A percentile compares a stretch with the other conserved stretches of the same genome.
These are phyloP conservation scores for Isabelozyma rhagii DNA, from an alignment of 805 yeast species.

Conservation along the genomic window DNA sequence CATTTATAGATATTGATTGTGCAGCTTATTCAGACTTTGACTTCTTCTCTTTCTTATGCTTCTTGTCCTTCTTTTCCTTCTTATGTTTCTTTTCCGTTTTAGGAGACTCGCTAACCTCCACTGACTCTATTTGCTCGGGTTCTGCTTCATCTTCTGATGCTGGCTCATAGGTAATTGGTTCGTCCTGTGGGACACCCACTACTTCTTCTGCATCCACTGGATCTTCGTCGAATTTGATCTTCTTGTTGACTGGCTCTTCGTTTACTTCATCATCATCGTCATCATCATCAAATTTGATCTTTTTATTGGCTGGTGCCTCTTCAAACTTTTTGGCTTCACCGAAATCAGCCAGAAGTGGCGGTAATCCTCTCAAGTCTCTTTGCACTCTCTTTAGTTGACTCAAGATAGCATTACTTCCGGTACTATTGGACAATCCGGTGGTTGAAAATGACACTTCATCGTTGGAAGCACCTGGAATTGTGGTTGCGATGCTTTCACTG, in stretches of 20 bases:
- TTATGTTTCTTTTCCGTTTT: constrained; percentile 19
- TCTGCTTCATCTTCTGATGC: constrained; percentile 5
- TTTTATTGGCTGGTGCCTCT: constrained; percentile 16
- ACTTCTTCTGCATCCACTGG: constrained; percentile 15
- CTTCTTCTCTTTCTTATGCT: constrained; percentile 13
- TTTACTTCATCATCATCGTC: constrained; percentile 9
- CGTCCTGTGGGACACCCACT: constrained; percentile 17
- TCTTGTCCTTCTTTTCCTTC: constrained; percentile 24
- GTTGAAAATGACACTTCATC: constrained; percentile 13
- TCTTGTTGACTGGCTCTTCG: constrained; percentile 12
- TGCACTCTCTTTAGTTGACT: constrained; percentile 72
- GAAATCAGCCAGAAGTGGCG: constrained; percentile 47
- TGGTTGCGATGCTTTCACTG: constrained; percentile 33
- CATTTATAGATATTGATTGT: no score
- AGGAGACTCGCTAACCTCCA: constrained; percentile 9
- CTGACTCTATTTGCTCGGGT: constrained; percentile 8
- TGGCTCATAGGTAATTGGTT: constrained; percentile 17
- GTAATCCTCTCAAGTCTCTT: constrained; percentile 76
- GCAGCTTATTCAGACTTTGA: constrained; percentile 1
- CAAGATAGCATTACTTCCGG: constrained; percentile 38
- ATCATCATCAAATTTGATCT: constrained; percentile 22
- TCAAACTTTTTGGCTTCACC: constrained; percentile 1
- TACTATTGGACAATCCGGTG: constrained; percentile 29
- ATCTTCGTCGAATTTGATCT: constrained; percentile 13
- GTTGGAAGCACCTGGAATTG: constrained; percentile 19